These are phyloP conservation scores for Pueraria montana DNA, from an alignment of 306 rosid species.

Conservation along the genomic window DNA sequence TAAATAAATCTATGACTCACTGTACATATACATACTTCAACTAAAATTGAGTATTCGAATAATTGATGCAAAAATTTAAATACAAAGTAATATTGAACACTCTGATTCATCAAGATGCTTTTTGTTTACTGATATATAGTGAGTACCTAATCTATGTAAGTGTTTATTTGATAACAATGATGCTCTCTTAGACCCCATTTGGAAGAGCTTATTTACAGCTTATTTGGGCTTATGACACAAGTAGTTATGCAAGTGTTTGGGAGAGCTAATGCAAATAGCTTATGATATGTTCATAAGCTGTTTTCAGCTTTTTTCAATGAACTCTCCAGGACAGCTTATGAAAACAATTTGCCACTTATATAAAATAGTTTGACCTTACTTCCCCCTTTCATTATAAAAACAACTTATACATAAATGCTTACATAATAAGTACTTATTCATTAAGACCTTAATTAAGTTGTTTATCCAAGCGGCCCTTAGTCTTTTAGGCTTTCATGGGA, in stretches of 20 bases:
- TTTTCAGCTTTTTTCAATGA: not conserved
- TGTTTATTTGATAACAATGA: constrained; percentile 15
- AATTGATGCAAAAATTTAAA: constrained; percentile 1
- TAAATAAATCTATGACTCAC: constrained; percentile 37
- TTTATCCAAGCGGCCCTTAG: not conserved
- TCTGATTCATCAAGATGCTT: constrained; percentile 25
- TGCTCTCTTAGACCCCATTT: not conserved
- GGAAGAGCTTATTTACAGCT: not conserved
- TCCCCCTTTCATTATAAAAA: not conserved
- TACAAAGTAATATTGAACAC: constrained; percentile 27
- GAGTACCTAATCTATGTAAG: constrained; percentile 4
- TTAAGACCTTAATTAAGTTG: not conserved
- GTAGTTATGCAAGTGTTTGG: not conserved
- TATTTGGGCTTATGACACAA: not conserved
- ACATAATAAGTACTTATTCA: not conserved
- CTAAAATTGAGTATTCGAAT: not conserved
- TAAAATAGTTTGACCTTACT: not conserved
- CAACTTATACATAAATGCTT: not conserved
- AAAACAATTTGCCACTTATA: not conserved
- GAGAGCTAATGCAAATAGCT: not conserved
- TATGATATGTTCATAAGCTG: not conserved
- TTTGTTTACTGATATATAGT: constrained; percentile 1
- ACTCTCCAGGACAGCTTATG: not conserved
- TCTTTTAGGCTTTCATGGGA: constrained; percentile 29
- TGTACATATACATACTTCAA: constrained; percentile 4